Base-by-base conservation (phyloP, 495 filamentous ascomycete genomes). In the Penicillium bialowiezense region DNA sequence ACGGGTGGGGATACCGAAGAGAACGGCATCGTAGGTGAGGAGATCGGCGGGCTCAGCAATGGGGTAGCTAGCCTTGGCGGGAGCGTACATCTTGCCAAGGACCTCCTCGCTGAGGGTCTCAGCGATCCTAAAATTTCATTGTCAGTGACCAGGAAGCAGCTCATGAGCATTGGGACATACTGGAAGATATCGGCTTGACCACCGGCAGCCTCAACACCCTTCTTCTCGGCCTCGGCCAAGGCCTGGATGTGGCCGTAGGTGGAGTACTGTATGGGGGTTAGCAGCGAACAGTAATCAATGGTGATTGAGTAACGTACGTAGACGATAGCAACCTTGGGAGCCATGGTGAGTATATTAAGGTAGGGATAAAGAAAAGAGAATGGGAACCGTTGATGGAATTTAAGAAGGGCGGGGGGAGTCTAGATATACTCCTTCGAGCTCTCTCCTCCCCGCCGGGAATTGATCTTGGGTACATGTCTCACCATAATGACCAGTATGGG, bases 1-100 rank as follows among this genome's bases (percentile, higher is more conserved):
- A 48, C 93, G 86, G n/a, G 93, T 99, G 24, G 93, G 93, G 70
- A 99, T 91, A 58, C 95, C 95, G 53, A 99, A 80, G 31, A 99
- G 85, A 72, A 99, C 85, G 64, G 77, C 93, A 64, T 97, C 91
- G 74, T 93, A 97, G 46, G 80, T 48, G 52, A 82, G 76, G n/a
- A 97, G 82, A 10, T 68, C 74, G 5, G 74, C 63, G 18, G 90
- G 84, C 62, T 86, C 81, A 58, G 85, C 72, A 44, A 85, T 64
- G 28, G 89, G 83, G 69, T 89, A 74, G 64, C 78, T 74, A 39
- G 76, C 59, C 78, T 96, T 93, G 53, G 84, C 66, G 5, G 91
- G 87, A 36, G 93, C 92, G 75, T 96, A 63, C 90, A 98, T 95
- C 81, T 87, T 87, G 72, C 58, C 60, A 44, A 98, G 80, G 47